phyloP scores from a whole-genome alignment of 495 filamentous ascomycete species.

The Tetracladium setigerum region DNA sequence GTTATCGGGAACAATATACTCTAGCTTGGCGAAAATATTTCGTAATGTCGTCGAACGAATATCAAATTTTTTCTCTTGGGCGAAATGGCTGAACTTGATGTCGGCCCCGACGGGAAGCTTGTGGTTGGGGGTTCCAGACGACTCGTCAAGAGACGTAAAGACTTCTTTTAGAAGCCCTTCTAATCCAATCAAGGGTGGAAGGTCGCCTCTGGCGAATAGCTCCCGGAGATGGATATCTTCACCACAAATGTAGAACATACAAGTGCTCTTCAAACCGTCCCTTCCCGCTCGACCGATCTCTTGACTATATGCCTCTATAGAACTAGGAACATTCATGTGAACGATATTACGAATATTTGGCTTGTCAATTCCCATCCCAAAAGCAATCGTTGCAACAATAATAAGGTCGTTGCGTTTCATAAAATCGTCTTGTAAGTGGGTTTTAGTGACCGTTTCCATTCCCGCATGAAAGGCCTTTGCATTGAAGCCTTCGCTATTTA shows the following conservation, averaged over 20 bases:
- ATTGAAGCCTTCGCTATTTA: conserved; percentile 30
- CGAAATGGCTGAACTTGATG: conserved; percentile 34
- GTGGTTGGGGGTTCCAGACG: neutral
- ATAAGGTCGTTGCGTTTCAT: conserved; percentile 38
- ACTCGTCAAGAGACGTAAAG: conserved; percentile 19
- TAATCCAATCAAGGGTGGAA: conserved; percentile 42
- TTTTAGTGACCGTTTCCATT: conserved; percentile 33
- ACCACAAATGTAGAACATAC: conserved; percentile 44
- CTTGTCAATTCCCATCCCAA: conserved; percentile 56
- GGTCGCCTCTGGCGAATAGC: conserved; percentile 46
- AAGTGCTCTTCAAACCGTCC: conserved; percentile 42
- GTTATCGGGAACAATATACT: conserved; percentile 20
- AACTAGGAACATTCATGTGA: conserved; percentile 46
- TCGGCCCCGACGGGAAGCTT: conserved; percentile 28
- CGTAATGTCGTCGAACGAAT: conserved; percentile 23
- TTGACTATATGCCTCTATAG: conserved; percentile 52
- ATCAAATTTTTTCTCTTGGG: conserved; percentile 38
- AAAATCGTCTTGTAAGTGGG: conserved; percentile 42
- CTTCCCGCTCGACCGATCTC: conserved; percentile 52
- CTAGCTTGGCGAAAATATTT: conserved; percentile 16
- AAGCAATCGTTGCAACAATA: conserved; percentile 53
- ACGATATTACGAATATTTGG: conserved; percentile 49
- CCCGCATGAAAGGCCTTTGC: conserved; percentile 46
- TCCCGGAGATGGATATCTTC: conserved; percentile 46
- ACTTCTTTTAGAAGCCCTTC: conserved; percentile 35